Conservation (phyloP, 805 yeast genomes). For the Torulaspora quercuum region DNA sequence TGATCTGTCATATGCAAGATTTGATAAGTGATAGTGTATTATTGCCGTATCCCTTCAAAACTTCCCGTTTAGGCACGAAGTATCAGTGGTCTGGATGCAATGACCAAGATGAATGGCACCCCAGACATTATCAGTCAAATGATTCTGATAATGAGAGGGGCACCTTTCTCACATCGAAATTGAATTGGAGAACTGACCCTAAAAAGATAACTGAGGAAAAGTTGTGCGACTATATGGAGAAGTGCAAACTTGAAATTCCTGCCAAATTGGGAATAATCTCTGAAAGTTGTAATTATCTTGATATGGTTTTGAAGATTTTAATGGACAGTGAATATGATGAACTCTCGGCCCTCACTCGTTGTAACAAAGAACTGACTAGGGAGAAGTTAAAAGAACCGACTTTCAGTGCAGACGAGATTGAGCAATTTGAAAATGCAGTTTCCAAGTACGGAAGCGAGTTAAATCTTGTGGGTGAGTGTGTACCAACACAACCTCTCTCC, state of each 20-base stretch:
- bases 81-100: conserved; percentile 33
- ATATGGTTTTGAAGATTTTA: conserved; percentile 58
- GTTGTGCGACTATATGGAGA: conserved; percentile 53
- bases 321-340: conserved; percentile 51
- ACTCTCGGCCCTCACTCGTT: conserved; percentile 44
- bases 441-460: conserved; percentile 72
- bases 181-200: conserved; percentile 59
- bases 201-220: conserved; percentile 25
- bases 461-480: conserved; percentile 65
- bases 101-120: conserved; percentile 12
- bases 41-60: conserved; percentile 31
- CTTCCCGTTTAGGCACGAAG: conserved; percentile 25
- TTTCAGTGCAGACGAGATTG: conserved; percentile 58
- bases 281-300: conserved; percentile 78
- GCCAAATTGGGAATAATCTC: conserved; percentile 50
- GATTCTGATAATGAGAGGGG: conserved; percentile 58
- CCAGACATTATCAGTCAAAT: conserved; percentile 14
- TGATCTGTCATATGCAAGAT: conserved; percentile 25
- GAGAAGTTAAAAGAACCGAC: conserved; percentile 72
- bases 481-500: conserved; percentile 67
- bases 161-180: conserved; percentile 56
- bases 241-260: conserved; percentile 55
- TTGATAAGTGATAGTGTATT: conserved; percentile 17
- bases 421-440: conserved; percentile 72
- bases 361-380: conserved; percentile 50